Evolutionary conservation across 129 eudicot species (phyloP).

Genomic region (Flaveria bidentis): DNA sequence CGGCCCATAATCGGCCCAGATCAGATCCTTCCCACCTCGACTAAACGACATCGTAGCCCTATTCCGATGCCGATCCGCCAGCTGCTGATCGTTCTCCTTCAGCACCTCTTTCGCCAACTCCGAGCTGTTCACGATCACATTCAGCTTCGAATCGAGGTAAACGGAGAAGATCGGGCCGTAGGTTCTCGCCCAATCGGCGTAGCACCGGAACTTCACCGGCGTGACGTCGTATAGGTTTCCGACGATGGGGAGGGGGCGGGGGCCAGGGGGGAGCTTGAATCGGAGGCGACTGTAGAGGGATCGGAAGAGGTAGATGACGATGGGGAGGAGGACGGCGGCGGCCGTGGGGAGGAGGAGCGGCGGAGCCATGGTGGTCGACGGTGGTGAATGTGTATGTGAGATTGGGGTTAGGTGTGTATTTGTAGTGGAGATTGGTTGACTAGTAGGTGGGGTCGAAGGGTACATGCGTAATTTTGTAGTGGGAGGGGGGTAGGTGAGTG

Average conservation of each 20-base stretch:
- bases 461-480: background rate
- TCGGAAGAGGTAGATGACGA: conserved; percentile 39
- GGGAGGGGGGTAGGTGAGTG: conserved; percentile 7
- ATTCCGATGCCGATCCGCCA: conserved; percentile 77
- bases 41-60: conserved; percentile 62
- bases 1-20: conserved; percentile 96
- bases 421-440: conserved; percentile 29
- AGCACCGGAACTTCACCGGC: conserved; percentile 76
- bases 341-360: conserved; percentile 24
- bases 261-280: conserved; percentile 89
- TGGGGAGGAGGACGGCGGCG: conserved; percentile 12
- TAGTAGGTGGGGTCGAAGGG: conserved; percentile 15
- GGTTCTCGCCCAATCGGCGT: conserved; percentile 64
- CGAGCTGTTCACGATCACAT: conserved; percentile 58
- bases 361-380: conserved; percentile 43
- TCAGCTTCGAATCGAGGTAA: conserved; percentile 62
- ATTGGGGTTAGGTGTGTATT: conserved; percentile 29
- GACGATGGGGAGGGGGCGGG: conserved; percentile 74
- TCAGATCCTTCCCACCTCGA: conserved; percentile 76
- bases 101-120: conserved; percentile 79
- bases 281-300: conserved; percentile 48
- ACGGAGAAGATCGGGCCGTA: conserved; percentile 86
- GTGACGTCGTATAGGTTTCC: conserved; percentile 83
- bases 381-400: conserved; percentile 5
- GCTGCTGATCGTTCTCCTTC: conserved; percentile 76